These are phyloP conservation scores for Cylindrodendrum hubeiense DNA, from an alignment of 2,329 filamentous ascomycete species.

Conservation along the genomic window DNA sequence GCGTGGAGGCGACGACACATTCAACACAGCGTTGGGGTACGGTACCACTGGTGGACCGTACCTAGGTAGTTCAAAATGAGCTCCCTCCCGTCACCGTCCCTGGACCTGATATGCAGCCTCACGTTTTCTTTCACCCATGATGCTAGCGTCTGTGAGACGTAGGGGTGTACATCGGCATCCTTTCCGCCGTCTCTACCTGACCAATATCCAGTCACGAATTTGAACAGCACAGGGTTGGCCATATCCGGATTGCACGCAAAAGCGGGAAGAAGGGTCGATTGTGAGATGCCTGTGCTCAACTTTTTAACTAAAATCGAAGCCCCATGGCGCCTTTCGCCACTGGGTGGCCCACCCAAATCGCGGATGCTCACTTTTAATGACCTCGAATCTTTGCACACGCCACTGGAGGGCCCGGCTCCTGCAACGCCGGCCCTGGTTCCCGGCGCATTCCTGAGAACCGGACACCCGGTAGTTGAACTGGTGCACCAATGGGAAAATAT, in stretches of 20 bases:
- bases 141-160: background rate
- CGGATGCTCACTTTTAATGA: slow-evolving; percentile 10
- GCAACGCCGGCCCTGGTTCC: background rate
- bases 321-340: slow-evolving; percentile 18
- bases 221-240: background rate
- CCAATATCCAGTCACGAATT: background rate
- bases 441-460: background rate
- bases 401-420: background rate
- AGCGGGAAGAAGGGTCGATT: background rate
- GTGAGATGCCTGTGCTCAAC: background rate
- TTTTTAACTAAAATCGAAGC: slow-evolving; percentile 7
- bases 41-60: background rate
- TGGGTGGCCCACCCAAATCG: slow-evolving; percentile 12
- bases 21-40: background rate
- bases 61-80: slow-evolving; percentile 9
- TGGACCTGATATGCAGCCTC: slow-evolving; percentile 9
- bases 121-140: background rate
- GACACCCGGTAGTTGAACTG: background rate
- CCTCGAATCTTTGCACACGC: background rate
- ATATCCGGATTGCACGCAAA: background rate
- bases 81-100: slow-evolving; percentile 7
- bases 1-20: slow-evolving; percentile 3
- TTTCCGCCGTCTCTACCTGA: background rate
- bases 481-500: background rate
- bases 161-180: background rate